Base-by-base conservation (phyloP, 2,329 filamentous ascomycete species). In the Boeremia exigua region DNA sequence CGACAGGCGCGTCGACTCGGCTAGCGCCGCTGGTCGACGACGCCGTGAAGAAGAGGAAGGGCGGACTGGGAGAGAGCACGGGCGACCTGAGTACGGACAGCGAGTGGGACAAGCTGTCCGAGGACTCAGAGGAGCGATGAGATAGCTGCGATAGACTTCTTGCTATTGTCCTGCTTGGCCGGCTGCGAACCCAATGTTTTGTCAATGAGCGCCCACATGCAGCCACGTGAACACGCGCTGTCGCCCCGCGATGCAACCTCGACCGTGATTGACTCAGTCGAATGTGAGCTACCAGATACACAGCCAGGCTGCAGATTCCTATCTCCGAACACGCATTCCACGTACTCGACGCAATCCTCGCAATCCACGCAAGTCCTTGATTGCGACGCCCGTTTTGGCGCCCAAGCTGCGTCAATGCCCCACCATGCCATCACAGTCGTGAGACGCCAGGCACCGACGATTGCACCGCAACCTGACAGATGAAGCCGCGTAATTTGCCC, bases 101-200 rank as follows among this genome's bases (percentile, higher is more conserved):
- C 70, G 94, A 98, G 78, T 98, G 94, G 94, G 94, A 97, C 80
- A 96, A 95, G 81, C 89, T 98, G 19, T 89, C 90, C 75, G 80
- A 78, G 56, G 75, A 71, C 43, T 72, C 71, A n/a, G 71, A 61
- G 25, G 72, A 73, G 19, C 73, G 66, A 68, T 75, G 63, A 71
- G 40, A 27, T 29, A 38, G 25, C 19, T 29, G 27, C 33, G 47
- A 48, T 58, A 51, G 48, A 60, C 54, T 50, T 52, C 45, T 58
- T 46, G 14, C 39, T 28, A 43, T 42, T 32, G 53, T 45, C 19
- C 36, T 51, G 32, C 29, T 19, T 23, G 19, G 15, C 23, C 42
- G 37, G 37, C 39, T 51, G 36, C 30, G 30, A 34, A 38, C n/a
- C 38, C 34, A 6, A 37, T 29, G 32, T 44, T 33, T 36, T 43